Percentiles rank a stretch among this genome's conserved stretches.
Conservation (phyloP, 352 stramenopile species). For the Globisporangium heterothallicum region DNA sequence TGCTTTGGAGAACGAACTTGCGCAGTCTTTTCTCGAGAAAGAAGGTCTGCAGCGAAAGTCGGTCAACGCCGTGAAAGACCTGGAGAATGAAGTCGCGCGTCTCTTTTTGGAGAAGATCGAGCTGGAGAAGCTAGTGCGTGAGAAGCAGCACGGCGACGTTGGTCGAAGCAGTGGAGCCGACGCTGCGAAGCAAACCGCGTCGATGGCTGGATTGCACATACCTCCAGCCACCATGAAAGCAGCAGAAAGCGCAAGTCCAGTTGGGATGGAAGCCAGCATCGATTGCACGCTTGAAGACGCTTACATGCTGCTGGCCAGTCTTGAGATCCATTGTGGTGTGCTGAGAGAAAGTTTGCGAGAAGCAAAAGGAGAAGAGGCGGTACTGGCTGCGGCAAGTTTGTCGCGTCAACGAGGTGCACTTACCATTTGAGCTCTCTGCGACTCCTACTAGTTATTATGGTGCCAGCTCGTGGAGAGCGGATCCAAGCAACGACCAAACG, state of each 20-base stretch:
- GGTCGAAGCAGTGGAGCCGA: too few species aligned
- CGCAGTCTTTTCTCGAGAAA: constrained; percentile 44
- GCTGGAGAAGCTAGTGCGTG: background rate
- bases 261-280: constrained; percentile 6
- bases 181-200: too few species aligned
- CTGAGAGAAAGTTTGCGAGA: constrained; percentile 40
- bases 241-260: too few species aligned
- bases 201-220: too few species aligned
- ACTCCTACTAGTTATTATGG: too few species aligned
- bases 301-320: constrained; percentile 55
- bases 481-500: too few species aligned
- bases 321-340: constrained; percentile 64
- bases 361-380: constrained; percentile 3
- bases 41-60: constrained; percentile 39
- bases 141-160: background rate
- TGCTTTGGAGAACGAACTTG: constrained; percentile 49
- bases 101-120: too few species aligned
- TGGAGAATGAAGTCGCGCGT: too few species aligned
- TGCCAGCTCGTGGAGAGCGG: too few species aligned
- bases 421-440: too few species aligned
- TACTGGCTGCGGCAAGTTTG: constrained; percentile 11
- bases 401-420: constrained; percentile 20
- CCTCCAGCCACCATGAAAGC: too few species aligned
- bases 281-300: constrained; percentile 39
- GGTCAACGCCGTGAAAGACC: too few species aligned